phyloP scores from a whole-genome alignment of 2,329 filamentous ascomycete species.

The Pseudogymnoascus sp. region DNA sequence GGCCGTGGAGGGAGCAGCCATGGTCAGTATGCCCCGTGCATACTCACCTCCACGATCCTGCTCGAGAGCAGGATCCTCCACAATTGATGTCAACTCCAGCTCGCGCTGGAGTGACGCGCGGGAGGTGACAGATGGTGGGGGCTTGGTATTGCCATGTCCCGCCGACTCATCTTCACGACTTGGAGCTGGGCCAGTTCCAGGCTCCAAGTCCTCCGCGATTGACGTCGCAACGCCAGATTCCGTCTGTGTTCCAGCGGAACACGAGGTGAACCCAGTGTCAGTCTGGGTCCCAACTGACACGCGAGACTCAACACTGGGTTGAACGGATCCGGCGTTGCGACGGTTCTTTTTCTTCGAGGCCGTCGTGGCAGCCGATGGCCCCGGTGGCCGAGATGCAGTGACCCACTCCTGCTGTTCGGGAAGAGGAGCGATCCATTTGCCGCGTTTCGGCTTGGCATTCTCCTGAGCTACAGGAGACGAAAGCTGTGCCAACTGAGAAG shows the following conservation, averaged over 20 bases:
- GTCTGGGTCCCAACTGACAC: neutral
- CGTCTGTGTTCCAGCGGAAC: neutral
- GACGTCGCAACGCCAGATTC: neutral
- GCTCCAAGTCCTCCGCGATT: neutral
- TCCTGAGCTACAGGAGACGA: neutral
- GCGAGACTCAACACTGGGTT: neutral
- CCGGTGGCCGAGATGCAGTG: neutral
- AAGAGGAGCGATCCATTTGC: neutral
- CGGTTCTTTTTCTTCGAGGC: neutral
- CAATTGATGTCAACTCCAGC: slow-evolving; percentile 7
- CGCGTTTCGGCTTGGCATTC: neutral
- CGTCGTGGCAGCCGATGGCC: neutral
- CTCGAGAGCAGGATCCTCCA: neutral
- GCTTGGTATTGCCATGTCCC: neutral
- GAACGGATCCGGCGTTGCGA: neutral
- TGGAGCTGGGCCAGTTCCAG: neutral
- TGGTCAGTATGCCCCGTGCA: slow-evolving; percentile 4
- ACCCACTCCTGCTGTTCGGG: neutral
- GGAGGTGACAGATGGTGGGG: neutral
- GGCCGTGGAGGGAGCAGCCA: neutral
- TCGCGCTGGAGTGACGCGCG: slow-evolving; percentile 4
- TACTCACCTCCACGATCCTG: neutral
- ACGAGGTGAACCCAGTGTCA: neutral
- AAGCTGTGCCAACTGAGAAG: neutral
- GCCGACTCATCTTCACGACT: neutral